Evolutionary conservation across 257 asterid genomes (phyloP), one percentile per base, ranked within the genome.

Genomic region (Solanum chmielewskii): DNA sequence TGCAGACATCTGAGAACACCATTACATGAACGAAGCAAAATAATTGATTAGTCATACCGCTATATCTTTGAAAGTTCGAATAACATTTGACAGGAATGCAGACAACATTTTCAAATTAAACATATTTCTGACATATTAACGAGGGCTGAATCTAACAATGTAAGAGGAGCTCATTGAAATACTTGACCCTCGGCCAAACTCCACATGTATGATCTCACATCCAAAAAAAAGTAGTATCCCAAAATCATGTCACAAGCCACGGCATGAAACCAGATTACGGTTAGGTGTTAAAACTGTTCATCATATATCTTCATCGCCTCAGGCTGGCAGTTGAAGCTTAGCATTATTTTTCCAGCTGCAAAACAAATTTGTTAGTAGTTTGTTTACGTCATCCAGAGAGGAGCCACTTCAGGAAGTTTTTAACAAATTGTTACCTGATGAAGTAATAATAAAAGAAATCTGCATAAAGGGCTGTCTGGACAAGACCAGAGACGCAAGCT

Each of bases 371-470:
- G 73, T 85, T 56, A 60, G 52, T 56, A 52, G 60, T 87, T 39
- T 85, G 35, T 73, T 83, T 60, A 76, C 37, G 7, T 39, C 82
- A 31, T 74, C 86, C 87, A 66, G 44, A 44, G 37, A 35, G 35
- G 41, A 66, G 25, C 16, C 27, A 11, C 56, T 18, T 15, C 69
- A 69, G 64, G 9, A 84, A 81, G 73, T n/a, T 68, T 88, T 18
- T 12, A 35, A 75, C 75, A 78, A 86, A 76, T 41, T 76, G 64
- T 90, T 84, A 96, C 99, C 99, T 96, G 92, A 96, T 90, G 70
- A 92, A 96, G 97, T 96, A 96, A 86, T 94, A 95, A 92, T 96
- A 96, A 95, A 95, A 96, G 95, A 96, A 96, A 92, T 96, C 99
- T 84, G 98, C 98, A 91, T 95, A 96, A 37, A 96, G 94, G 60